A percentile compares a stretch with the other conserved stretches of the same genome.
Conservation (phyloP, 2,329 filamentous ascomycete genomes). For the Penicillium sp. region DNA sequence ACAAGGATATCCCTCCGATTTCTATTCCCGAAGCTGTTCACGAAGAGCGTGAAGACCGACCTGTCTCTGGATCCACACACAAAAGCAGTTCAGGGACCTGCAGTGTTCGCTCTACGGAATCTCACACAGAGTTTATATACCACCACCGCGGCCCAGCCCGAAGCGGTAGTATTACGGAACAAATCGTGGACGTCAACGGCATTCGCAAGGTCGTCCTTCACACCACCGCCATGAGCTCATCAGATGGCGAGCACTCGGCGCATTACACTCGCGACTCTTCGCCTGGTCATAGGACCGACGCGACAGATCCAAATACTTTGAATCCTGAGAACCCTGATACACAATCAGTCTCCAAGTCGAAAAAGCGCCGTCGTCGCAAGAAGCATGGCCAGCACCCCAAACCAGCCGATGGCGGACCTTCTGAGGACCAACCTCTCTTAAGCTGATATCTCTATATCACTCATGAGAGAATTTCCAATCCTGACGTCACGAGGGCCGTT, state of each 20-base stretch:
- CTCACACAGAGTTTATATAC: slow-evolving; percentile 26
- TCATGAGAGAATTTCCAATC: too few species aligned
- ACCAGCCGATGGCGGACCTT: slow-evolving; percentile 2
- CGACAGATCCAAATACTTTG: neutral
- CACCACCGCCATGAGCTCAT: slow-evolving; percentile 58
- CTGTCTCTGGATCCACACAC: slow-evolving; percentile 11
- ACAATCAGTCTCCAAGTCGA: slow-evolving; percentile 7
- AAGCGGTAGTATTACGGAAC: slow-evolving; percentile 76
- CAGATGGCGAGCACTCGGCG: slow-evolving; percentile 30
- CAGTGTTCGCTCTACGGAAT: slow-evolving; percentile 26
- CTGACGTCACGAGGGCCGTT: too few species aligned
- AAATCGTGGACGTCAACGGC: slow-evolving; percentile 70
- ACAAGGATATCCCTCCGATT: slow-evolving; percentile 25
- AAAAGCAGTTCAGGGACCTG: slow-evolving; percentile 23
- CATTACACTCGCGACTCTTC: slow-evolving; percentile 11
- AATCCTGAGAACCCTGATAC: slow-evolving; percentile 2
- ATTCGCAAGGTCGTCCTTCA: slow-evolving; percentile 74
- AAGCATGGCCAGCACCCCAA: slow-evolving; percentile 21
- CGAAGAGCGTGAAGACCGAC: slow-evolving; percentile 31
- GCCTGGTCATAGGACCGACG: neutral
- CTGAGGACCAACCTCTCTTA: slow-evolving; percentile 24
- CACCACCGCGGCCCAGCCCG: slow-evolving; percentile 54
- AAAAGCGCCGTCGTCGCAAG: slow-evolving; percentile 22
- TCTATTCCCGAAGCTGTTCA: slow-evolving; percentile 33
- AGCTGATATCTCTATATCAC: neutral